phyloP scores from a whole-genome alignment of 345 rosid species.

The Populus euphratica region DNA sequence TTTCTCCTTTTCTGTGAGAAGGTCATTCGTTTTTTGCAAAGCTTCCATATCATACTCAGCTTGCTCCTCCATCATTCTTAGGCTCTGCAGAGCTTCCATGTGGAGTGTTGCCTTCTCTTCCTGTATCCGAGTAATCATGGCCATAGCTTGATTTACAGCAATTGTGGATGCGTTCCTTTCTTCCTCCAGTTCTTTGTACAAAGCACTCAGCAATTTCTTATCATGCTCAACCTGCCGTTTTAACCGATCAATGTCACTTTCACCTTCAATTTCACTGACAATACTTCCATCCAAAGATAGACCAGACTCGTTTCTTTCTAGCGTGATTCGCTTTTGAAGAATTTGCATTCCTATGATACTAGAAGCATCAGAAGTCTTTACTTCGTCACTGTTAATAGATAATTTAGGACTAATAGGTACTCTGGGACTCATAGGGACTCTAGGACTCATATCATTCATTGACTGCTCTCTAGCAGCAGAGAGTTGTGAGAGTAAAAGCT shows the following conservation, averaged over 20 bases:
- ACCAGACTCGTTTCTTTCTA: conserved; percentile 85
- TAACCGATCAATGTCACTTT: conserved; percentile 62
- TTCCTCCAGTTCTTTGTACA: conserved; percentile 86
- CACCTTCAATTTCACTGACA: conserved; percentile 90
- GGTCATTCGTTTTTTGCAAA: conserved; percentile 70
- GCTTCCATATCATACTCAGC: conserved; percentile 93
- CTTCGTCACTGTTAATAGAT: conserved; percentile 42
- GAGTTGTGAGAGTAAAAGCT: conserved; percentile 62
- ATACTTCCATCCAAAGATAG: conserved; percentile 72
- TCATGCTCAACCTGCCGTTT: conserved; percentile 85
- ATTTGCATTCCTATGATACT: conserved; percentile 47
- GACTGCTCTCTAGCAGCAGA: conserved; percentile 67
- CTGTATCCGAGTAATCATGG: conserved; percentile 93
- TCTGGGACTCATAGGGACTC: conserved; percentile 31
- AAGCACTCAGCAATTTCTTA: conserved; percentile 45
- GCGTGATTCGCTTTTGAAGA: conserved; percentile 61
- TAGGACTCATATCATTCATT: conserved; percentile 57
- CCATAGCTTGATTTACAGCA: conserved; percentile 94
- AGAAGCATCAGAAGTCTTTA: conserved; percentile 37
- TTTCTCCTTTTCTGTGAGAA: conserved; percentile 74
- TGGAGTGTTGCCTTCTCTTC: conserved; percentile 89
- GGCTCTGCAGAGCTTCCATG: conserved; percentile 87
- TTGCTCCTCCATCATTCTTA: conserved; percentile 89
- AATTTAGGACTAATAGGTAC: conserved; percentile 19
- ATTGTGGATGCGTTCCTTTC: conserved; percentile 87